These are phyloP conservation scores for Teunomyces gatunensis DNA, from an alignment of 805 yeast genomes.

Conservation along the genomic window DNA sequence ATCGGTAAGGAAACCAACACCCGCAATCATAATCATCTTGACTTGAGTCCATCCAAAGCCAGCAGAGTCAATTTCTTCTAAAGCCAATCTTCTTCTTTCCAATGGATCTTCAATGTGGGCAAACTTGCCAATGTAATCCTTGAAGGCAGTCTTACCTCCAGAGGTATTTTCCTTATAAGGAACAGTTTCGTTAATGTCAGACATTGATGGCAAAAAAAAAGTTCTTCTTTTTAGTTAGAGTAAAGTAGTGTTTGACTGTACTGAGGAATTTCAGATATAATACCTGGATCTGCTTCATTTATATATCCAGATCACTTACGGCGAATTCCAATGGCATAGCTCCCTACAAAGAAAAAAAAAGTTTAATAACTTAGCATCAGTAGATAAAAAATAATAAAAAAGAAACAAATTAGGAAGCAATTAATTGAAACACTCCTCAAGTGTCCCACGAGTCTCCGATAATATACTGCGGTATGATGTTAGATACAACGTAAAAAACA, in stretches of 20 bases:
- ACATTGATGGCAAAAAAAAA: slow-evolving; percentile 12
- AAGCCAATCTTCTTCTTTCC: slow-evolving; percentile 82
- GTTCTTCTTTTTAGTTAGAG: not conserved
- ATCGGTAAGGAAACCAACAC: slow-evolving; percentile 93
- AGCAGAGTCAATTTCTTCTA: slow-evolving; percentile 80
- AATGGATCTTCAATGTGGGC: slow-evolving; percentile 82
- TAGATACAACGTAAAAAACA: not conserved
- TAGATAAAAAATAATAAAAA: slow-evolving; percentile 1
- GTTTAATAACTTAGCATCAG: not conserved
- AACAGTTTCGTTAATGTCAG: slow-evolving; percentile 22
- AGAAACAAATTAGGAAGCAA: slow-evolving; percentile 1
- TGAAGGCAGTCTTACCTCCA: slow-evolving; percentile 88
- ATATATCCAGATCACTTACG: not conserved
- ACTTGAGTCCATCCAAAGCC: slow-evolving; percentile 79
- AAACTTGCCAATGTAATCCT: slow-evolving; percentile 74
- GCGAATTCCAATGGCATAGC: not conserved
- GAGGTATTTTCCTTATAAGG: slow-evolving; percentile 17
- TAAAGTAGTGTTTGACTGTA: not conserved
- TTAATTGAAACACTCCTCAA: not conserved
- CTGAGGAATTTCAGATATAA: not conserved
- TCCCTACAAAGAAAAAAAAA: not conserved
- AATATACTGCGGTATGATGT: not conserved
- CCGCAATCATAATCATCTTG: slow-evolving; percentile 78
- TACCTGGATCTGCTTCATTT: not conserved
- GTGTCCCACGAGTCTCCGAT: not conserved